Evolutionary conservation across 73 alveolate genomes (phyloP).

Genomic region (Breviolum minutum): DNA sequence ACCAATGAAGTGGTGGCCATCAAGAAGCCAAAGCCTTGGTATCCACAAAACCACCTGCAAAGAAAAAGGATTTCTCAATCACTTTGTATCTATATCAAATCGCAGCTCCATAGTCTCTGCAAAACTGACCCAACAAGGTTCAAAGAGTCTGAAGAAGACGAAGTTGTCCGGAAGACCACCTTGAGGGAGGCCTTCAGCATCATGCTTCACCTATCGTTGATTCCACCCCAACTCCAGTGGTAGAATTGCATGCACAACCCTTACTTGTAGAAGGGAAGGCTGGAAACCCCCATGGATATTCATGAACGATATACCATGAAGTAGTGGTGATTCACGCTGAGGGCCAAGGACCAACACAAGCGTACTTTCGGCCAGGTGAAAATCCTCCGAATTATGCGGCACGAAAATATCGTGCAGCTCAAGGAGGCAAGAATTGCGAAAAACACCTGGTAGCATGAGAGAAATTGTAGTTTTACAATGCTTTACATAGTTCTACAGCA

Average conservation of each 20-base stretch:
- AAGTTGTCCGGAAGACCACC: conserved; percentile 98
- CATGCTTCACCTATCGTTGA: not conserved
- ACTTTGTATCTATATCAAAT: too few relatives aligned
- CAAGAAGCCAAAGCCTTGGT: not conserved
- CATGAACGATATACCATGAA: not conserved
- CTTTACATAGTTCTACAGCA: not conserved
- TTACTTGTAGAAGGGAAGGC: too few relatives aligned
- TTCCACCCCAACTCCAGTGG: too few relatives aligned
- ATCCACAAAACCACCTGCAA: not conserved
- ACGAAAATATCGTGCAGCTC: conserved; percentile 98
- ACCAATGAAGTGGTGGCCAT: conserved; percentile 95
- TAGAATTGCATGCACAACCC: too few relatives aligned
- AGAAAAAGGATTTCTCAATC: not conserved
- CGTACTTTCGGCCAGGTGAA: conserved; percentile 95
- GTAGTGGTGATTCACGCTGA: not conserved
- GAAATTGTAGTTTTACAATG: not conserved
- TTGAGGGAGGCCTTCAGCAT: conserved; percentile 96
- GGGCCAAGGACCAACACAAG: conserved; percentile 96
- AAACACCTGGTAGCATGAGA: not conserved
- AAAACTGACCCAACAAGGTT: conserved; percentile 97
- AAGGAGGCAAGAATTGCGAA: conserved; percentile 97
- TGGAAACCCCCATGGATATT: not conserved
- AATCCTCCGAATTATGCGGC: conserved; percentile 97
- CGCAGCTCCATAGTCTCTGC: not conserved
- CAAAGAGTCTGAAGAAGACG: conserved; percentile 98